Conservation (phyloP, 1,284 basidiomycete genomes). For the Cutaneotrichosporon curvatum region DNA sequence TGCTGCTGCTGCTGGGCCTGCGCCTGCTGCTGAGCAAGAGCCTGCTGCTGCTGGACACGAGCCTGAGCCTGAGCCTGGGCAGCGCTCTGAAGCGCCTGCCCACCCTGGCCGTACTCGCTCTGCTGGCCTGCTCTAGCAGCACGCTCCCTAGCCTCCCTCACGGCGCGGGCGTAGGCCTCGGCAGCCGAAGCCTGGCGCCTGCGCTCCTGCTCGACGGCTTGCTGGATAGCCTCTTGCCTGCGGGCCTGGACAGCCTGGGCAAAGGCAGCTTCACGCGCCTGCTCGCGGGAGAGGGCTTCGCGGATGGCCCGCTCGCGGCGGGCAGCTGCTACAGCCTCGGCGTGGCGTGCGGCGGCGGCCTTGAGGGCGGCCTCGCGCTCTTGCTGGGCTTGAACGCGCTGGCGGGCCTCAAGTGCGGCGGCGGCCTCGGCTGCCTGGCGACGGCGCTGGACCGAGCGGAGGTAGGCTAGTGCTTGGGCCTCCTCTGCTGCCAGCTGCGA, state of each 20-base stretch:
- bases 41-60: conserved; percentile 4
- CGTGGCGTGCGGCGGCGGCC: conserved; percentile 15
- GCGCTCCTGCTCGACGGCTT: conserved; percentile 10
- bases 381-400: conserved; percentile 9
- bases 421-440: conserved; percentile 29
- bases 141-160: conserved; percentile 5
- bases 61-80: conserved; percentile 2
- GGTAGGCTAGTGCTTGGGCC: conserved; percentile 35
- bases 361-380: conserved; percentile 15
- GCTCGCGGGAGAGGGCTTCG: conserved; percentile 14
- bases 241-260: conserved; percentile 10
- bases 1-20: conserved; percentile 8
- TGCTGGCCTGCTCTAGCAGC: not conserved
- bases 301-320: conserved; percentile 15
- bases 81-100: not conserved
- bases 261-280: conserved; percentile 11
- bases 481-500: conserved; percentile 27
- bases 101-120: not conserved
- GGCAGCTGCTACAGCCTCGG: conserved; percentile 6
- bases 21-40: conserved; percentile 1
- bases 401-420: conserved; percentile 20
- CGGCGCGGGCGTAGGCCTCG: conserved; percentile 12
- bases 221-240: conserved; percentile 7
- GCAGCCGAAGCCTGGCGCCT: conserved; percentile 17
- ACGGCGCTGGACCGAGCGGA: conserved; percentile 33